Percentiles rank a stretch among this genome's conserved stretches.
Evolutionary conservation across 345 rosid genomes (phyloP).

Genomic region (Acer negundo): DNA sequence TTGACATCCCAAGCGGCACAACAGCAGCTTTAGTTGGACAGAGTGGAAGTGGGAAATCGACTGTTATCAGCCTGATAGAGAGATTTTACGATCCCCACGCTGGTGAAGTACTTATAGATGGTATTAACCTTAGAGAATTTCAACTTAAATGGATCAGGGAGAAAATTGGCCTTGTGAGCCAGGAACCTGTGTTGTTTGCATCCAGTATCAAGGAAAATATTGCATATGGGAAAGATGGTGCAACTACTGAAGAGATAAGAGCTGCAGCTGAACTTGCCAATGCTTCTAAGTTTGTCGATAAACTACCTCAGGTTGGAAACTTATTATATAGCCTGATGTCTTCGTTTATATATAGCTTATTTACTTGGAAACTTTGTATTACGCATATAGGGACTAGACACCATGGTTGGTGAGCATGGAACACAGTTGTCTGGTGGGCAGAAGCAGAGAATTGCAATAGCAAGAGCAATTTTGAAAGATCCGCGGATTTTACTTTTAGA

Average conservation of each 20-base stretch:
- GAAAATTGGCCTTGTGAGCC: constrained; percentile 82
- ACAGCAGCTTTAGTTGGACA: constrained; percentile 85
- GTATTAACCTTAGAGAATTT: constrained; percentile 62
- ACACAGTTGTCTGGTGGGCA: constrained; percentile 96
- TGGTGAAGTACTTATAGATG: constrained; percentile 68
- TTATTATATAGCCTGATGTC: too few species aligned
- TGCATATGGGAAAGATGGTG: constrained; percentile 72
- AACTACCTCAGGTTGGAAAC: constrained; percentile 79
- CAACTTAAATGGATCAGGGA: constrained; percentile 76
- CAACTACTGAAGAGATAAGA: constrained; percentile 67
- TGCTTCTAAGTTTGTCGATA: constrained; percentile 74
- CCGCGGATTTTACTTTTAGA: constrained; percentile 76
- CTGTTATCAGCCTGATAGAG: constrained; percentile 71
- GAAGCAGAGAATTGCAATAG: constrained; percentile 90
- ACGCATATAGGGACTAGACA: constrained; percentile 60
- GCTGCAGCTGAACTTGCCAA: constrained; percentile 76
- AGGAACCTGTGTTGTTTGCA: constrained; percentile 78
- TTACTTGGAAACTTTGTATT: not conserved
- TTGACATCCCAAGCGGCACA: constrained; percentile 58
- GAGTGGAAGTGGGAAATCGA: constrained; percentile 93
- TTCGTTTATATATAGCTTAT: not conserved
- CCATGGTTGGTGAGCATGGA: constrained; percentile 94
- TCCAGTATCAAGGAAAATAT: constrained; percentile 73
- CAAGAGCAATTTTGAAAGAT: constrained; percentile 83
- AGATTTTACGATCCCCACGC: constrained; percentile 82